Conservation (phyloP, 1,139 yeast genomes). For the Taphrina flavorubra region DNA sequence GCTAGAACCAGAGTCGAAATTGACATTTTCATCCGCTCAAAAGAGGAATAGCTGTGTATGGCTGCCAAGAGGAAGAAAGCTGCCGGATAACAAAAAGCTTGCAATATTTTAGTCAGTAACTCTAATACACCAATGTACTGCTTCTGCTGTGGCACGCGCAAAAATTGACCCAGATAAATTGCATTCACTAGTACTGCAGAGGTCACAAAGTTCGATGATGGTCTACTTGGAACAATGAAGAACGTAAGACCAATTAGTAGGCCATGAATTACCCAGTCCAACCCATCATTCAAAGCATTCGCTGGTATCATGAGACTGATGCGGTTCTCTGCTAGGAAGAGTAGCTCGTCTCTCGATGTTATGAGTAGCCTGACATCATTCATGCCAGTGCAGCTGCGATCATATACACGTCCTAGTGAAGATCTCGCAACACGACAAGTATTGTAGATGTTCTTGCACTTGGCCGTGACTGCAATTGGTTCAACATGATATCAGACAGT, state of each 20-base stretch:
- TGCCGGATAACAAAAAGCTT: constrained; percentile 19
- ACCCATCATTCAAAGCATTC: neutral
- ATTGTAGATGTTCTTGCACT: too few species aligned
- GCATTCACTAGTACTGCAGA: constrained; percentile 6
- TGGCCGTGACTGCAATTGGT: too few species aligned
- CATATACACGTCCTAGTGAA: too few species aligned
- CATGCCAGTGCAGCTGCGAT: too few species aligned
- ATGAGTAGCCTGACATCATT: too few species aligned
- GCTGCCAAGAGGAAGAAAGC: constrained; percentile 22
- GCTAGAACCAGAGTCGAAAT: constrained; percentile 9
- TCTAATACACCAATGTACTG: constrained; percentile 13
- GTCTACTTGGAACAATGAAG: neutral
- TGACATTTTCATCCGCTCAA: constrained; percentile 7
- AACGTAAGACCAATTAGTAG: neutral
- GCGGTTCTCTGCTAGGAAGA: too few species aligned
- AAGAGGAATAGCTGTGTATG: constrained; percentile 13
- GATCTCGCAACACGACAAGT: too few species aligned
- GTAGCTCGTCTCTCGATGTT: too few species aligned
- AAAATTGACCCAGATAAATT: constrained; percentile 22
- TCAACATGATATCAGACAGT: too few species aligned
- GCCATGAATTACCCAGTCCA: constrained; percentile 1
- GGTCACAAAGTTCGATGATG: neutral
- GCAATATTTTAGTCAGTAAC: constrained; percentile 2
- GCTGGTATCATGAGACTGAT: neutral
- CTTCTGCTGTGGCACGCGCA: constrained; percentile 9